Base-by-base conservation (phyloP, 2,329 filamentous ascomycete species). In the Thermomyces lanuginosus region DNA sequence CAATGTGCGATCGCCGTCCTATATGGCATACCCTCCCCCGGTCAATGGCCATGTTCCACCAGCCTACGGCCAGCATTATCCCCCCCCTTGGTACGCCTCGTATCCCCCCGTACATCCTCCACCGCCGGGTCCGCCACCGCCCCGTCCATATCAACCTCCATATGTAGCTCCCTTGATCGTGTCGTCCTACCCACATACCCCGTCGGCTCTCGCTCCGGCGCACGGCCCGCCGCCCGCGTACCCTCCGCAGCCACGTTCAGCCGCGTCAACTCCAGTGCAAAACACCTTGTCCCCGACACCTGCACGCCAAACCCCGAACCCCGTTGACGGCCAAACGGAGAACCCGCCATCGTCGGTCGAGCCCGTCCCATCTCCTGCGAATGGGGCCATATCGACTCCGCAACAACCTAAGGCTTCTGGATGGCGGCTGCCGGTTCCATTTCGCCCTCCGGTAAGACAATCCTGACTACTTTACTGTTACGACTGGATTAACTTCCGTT, bases 21-120 rank as follows among this genome's bases (percentile, higher is more conserved):
- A 76, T 42, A 72, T 70, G 60, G 43, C 51, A 40, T 54, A 58
- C 39, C 66, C 28, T 61, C 70, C 30, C 55, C 73, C 35, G 63
- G 71, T 53, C 63, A 71, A 44, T 56, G 65, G 45, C 54, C 69
- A 45, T 44, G 55, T 42, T 42, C 55, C 43, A 49, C 60, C 46
- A 45, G 37, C 44, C 26, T 61, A 45, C 45, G 59, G 38, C 38
- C 55, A 51, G 45, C 61, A 50, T 38, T 61, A 56, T 35, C 45
- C 42, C 35, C 53, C 39, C 40, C 52, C 39, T 40, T 62, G 58
- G 58, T 58, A 60, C 40, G 48, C 49, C 22, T 55, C 51, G 15
- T 51, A 49, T 29, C 48, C 49, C 19, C 55, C 51, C 33, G 52
- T 53, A 40, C 49, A 54, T 29, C 45, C 48, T 29, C 53, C 47